Conservation (phyloP, 306 rosid species). For the Corylus heterophylla region DNA sequence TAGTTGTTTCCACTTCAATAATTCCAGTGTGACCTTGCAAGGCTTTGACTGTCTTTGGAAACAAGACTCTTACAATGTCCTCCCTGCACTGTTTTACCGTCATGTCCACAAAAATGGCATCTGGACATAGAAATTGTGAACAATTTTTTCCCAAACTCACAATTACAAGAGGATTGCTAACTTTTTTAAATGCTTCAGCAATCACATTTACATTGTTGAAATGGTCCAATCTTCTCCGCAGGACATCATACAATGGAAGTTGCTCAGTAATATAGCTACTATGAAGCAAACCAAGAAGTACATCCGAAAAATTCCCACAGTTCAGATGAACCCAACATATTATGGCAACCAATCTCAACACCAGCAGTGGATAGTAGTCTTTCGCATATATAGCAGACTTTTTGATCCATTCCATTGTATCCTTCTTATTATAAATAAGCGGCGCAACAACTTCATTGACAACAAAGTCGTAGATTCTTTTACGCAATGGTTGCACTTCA, state of each 20-base stretch:
- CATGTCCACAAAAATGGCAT: conserved; percentile 47
- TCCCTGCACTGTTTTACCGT: conserved; percentile 15
- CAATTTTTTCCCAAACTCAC: conserved; percentile 28
- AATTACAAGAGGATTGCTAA: conserved; percentile 54
- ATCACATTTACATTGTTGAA: conserved; percentile 19
- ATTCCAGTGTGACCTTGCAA: conserved; percentile 3
- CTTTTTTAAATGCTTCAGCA: conserved; percentile 47
- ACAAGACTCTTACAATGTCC: conserved; percentile 26
- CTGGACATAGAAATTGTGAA: conserved; percentile 20
- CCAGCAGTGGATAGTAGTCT: conserved; percentile 31
- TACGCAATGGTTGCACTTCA: neutral
- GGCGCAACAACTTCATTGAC: neutral
- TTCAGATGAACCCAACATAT: conserved; percentile 46
- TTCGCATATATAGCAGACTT: conserved; percentile 15
- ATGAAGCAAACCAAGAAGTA: conserved; percentile 28
- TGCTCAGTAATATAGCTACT: conserved; percentile 11
- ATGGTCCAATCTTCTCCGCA: conserved; percentile 23
- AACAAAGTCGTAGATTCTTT: conserved; percentile 22
- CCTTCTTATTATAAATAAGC: conserved; percentile 18
- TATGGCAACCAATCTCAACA: conserved; percentile 43
- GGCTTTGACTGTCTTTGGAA: conserved; percentile 27
- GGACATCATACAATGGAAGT: conserved; percentile 29
- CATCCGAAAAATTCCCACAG: conserved; percentile 26
- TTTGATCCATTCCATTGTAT: conserved; percentile 42
- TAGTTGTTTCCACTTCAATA: conserved; percentile 8